phyloP scores from a whole-genome alignment of 805 yeast genomes.

The Geotrichum ghanense region DNA sequence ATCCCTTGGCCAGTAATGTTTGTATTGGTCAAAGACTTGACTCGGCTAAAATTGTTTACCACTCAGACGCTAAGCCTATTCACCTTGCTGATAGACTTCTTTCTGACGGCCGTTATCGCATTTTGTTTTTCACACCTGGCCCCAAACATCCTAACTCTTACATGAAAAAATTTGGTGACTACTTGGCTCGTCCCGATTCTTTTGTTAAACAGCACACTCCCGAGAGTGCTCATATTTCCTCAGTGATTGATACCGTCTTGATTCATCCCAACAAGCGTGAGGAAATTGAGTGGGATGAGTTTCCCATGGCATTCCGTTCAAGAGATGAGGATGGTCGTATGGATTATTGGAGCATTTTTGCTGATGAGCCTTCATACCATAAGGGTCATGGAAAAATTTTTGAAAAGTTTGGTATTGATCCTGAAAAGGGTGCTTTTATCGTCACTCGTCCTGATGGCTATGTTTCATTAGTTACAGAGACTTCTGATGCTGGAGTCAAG shows the following conservation, averaged over 20 bases:
- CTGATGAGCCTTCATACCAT: slow-evolving; percentile 22
- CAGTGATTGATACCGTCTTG: slow-evolving; percentile 22
- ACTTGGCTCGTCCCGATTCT: slow-evolving; percentile 5
- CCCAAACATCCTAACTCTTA: neutral
- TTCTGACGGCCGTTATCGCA: slow-evolving; percentile 26
- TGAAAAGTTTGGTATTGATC: slow-evolving; percentile 22
- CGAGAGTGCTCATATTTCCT: slow-evolving; percentile 17
- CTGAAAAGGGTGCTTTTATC: slow-evolving; percentile 18
- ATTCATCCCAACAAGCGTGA: slow-evolving; percentile 18
- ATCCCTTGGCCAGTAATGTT: slow-evolving; percentile 16
- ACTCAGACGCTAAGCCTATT: slow-evolving; percentile 21
- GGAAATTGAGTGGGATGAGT: slow-evolving; percentile 19
- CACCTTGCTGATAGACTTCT: slow-evolving; percentile 19
- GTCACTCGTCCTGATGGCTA: slow-evolving; percentile 28
- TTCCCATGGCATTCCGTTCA: slow-evolving; percentile 22
- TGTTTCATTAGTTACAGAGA: slow-evolving; percentile 20
- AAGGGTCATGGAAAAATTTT: slow-evolving; percentile 22
- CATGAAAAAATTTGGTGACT: slow-evolving; percentile 8
- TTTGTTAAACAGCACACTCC: slow-evolving; percentile 21
- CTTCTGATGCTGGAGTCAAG: slow-evolving; percentile 14
- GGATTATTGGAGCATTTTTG: slow-evolving; percentile 24
- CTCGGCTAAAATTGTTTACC: slow-evolving; percentile 18
- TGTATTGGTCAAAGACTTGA: slow-evolving; percentile 22
- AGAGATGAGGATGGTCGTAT: slow-evolving; percentile 15
- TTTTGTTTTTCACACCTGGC: slow-evolving; percentile 23